phyloP scores from a whole-genome alignment of 2,329 filamentous ascomycete species.

The Colletotrichum incanum region DNA sequence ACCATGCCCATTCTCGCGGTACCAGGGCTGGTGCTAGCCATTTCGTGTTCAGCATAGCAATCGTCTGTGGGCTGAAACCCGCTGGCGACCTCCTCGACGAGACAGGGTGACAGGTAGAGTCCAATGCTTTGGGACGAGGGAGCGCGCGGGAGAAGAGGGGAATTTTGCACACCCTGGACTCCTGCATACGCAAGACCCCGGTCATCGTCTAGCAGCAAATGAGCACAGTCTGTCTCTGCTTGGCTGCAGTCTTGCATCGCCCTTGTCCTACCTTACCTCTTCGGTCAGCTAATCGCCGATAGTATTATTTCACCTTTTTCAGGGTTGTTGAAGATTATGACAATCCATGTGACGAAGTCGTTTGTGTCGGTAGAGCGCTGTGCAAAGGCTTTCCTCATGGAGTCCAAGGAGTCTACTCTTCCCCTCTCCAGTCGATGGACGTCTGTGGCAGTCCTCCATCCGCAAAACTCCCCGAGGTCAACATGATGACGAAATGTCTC shows the following conservation, averaged over 20 bases:
- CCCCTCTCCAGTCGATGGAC: neutral
- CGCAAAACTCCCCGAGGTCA: neutral
- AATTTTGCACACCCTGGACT: slow-evolving; percentile 1
- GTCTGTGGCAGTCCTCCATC: slow-evolving; percentile 1
- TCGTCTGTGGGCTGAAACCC: slow-evolving; percentile 27
- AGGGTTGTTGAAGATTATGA: slow-evolving; percentile 26
- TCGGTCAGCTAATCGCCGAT: slow-evolving; percentile 29
- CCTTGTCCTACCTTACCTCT: slow-evolving; percentile 43
- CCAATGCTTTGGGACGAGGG: slow-evolving; percentile 35
- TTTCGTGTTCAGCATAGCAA: slow-evolving; percentile 2
- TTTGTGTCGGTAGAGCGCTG: slow-evolving; percentile 12
- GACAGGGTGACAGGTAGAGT: slow-evolving; percentile 17
- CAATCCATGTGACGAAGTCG: slow-evolving; percentile 18
- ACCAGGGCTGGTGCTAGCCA: neutral
- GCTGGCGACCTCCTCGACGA: slow-evolving; percentile 4
- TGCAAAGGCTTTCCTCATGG: neutral
- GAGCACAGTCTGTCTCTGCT: slow-evolving; percentile 24
- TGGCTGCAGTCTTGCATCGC: slow-evolving; percentile 44
- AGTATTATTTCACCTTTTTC: slow-evolving; percentile 1
- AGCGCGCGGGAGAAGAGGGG: neutral
- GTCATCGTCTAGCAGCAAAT: slow-evolving; percentile 29
- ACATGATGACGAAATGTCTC: slow-evolving; percentile 39
- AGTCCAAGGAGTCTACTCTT: neutral
- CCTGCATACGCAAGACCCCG: neutral
- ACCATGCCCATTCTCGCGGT: slow-evolving; percentile 32